Conservation (phyloP, 225 moss, liverwort and hornwort genomes). For the Takakia lepidozioides region DNA sequence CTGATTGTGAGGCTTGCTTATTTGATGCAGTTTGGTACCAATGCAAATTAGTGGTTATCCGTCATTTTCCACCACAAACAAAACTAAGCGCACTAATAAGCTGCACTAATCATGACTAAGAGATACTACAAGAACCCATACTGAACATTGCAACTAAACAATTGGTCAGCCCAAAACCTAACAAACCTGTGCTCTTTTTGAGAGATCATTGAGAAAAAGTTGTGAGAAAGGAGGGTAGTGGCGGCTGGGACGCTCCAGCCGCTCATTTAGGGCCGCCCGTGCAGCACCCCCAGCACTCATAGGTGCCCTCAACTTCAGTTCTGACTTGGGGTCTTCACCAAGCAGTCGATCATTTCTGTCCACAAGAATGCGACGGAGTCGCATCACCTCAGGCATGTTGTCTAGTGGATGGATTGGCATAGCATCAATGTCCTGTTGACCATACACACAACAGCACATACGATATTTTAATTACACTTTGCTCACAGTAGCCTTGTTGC, state of each 20-base stretch:
- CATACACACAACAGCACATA: too few relatives aligned
- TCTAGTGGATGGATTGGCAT: slow-evolving; percentile 93
- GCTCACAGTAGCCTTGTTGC: too few relatives aligned
- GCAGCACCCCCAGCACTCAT: slow-evolving; percentile 75
- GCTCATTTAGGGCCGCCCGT: slow-evolving; percentile 84
- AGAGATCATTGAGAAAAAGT: slow-evolving; percentile 67
- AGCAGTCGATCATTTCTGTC: slow-evolving; percentile 59
- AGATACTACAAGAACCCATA: too few relatives aligned
- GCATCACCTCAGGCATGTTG: slow-evolving; percentile 97
- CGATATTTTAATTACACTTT: too few relatives aligned
- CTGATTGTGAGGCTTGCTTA: too few relatives aligned
- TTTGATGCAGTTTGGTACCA: too few relatives aligned
- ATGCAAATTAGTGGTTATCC: too few relatives aligned
- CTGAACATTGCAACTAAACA: too few relatives aligned
- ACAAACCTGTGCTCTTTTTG: slow-evolving; percentile 82
- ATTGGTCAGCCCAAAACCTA: too few relatives aligned
- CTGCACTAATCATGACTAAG: too few relatives aligned
- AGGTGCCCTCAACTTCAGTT: slow-evolving; percentile 32
- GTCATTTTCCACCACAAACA: too few relatives aligned
- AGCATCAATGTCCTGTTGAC: slow-evolving; percentile 85
- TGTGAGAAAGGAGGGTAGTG: slow-evolving; percentile 49
- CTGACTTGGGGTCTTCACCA: slow-evolving; percentile 49
- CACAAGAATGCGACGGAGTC: slow-evolving; percentile 52
- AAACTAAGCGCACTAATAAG: too few relatives aligned
- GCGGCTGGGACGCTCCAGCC: slow-evolving; percentile 60